Base-by-base conservation (phyloP, 1,284 basidiomycete species). In the Tilletia setariae region DNA sequence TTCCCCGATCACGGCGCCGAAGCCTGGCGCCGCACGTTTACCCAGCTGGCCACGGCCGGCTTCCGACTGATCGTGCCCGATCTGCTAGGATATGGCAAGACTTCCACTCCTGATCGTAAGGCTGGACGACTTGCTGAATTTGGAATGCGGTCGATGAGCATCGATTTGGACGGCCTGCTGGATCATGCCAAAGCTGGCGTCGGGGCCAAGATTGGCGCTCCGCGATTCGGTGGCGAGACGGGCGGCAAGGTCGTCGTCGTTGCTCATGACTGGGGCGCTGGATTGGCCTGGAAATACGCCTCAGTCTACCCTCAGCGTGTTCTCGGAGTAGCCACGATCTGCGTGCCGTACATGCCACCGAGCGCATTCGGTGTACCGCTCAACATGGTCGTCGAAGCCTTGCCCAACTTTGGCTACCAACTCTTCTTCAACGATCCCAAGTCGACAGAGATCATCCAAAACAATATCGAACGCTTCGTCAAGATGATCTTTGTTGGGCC, bases 181-280 rank as follows among this genome's bases (percentile, higher is more conserved):
- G 72, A 76, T n/a, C 67, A 72, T 47, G 75, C 72, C 6, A 61
- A 69, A 16, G 77, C 70, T 13, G 72, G 68, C 2, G 62, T 74
- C 28, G 68, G 66, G 2, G 74, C 70, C 30, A 64, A 68, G 7
- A 74, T 74, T 40, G 75, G 75, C 21, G 69, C 69, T 8, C 70
- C 70, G 30, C 53, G 66, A 47, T 69, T 21, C 23, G 51, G 51
- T 7, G 51, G 70, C 1, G 67, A 70, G 13, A 68, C 71, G 16
- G 74, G 75, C 30, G 75, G 75, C 16, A 69, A 70, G 1, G 72
- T 79, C 46, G 72, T 77, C 42, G 74, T 79, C 19, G 65, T 79
- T 15, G 70, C 69, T 46, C 77, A 79, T 56, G 77, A 79, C 66
- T 79, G 77, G 77, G 77, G 77, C 40, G 71, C 72, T 7, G 76